Conservation (phyloP, 176 grass and related monocot genomes). For the Musa itinerans region DNA sequence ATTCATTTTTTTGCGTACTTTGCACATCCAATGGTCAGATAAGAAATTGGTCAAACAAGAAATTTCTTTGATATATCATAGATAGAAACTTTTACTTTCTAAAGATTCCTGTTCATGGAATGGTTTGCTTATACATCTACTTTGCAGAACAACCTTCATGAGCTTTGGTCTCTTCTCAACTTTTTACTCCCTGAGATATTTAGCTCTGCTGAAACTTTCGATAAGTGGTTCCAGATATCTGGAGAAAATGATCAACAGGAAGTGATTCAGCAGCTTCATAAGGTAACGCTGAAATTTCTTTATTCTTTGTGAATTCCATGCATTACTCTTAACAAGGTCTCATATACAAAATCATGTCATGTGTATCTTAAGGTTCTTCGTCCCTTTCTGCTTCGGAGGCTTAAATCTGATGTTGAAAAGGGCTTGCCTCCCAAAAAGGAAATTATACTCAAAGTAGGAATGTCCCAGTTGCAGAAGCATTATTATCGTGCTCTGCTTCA, state of each 20-base stretch:
- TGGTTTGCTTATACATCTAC: background rate
- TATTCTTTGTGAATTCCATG: background rate
- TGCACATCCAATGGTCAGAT: too few relatives aligned
- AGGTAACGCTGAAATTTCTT: constrained; percentile 35
- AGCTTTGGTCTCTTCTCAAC: constrained; percentile 97
- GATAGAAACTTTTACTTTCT: too few relatives aligned
- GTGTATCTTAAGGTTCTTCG: constrained; percentile 72
- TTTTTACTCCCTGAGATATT: constrained; percentile 98
- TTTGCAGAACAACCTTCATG: constrained; percentile 92
- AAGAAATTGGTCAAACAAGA: too few relatives aligned
- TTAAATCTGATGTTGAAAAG: constrained; percentile 98
- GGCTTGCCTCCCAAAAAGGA: constrained; percentile 96
- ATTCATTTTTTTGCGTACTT: too few relatives aligned
- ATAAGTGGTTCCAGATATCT: constrained; percentile 99
- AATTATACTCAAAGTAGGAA: constrained; percentile 98
- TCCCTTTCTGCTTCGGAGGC: constrained; percentile 87
- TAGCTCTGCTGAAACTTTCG: constrained; percentile 96
- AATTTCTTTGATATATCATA: too few relatives aligned
- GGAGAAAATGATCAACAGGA: constrained; percentile 97
- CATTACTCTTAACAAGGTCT: constrained; percentile 3
- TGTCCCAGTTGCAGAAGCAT: constrained; percentile 99
- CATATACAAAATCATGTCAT: constrained; percentile 2
- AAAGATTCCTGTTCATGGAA: background rate
- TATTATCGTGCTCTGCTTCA: constrained; percentile 92
- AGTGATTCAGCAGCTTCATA: constrained; percentile 99